Percentiles rank a stretch among this genome's conserved stretches.
Conservation (phyloP, 441 rosid genomes). For the Cnidoscolus chayamansa region DNA sequence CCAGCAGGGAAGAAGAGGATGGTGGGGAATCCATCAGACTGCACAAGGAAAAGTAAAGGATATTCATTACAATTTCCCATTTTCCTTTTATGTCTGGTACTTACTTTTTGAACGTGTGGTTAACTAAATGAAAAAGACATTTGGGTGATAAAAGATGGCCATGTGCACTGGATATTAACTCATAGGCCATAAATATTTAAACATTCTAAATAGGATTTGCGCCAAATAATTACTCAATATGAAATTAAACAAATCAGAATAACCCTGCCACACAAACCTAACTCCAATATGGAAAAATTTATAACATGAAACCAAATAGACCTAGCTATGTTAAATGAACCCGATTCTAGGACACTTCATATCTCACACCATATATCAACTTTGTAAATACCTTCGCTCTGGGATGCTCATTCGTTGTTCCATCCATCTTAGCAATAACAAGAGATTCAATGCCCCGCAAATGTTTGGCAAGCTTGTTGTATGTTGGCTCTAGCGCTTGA, state of each 20-base stretch:
- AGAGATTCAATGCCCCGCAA: slow-evolving; percentile 68
- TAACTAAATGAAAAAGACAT: background rate
- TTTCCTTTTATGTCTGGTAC: no score
- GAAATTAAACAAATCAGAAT: background rate
- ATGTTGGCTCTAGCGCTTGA: slow-evolving; percentile 89
- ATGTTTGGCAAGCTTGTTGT: slow-evolving; percentile 89
- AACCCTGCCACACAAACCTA: no score
- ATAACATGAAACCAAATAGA: background rate
- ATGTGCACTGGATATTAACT: background rate
- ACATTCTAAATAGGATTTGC: background rate
- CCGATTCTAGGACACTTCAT: background rate
- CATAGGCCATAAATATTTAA: background rate
- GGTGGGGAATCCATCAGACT: slow-evolving; percentile 93
- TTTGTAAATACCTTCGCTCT: slow-evolving; percentile 69
- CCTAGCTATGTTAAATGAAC: background rate
- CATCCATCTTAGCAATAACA: slow-evolving; percentile 97
- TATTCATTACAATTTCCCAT: background rate
- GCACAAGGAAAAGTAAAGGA: slow-evolving; percentile 26
- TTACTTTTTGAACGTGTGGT: background rate
- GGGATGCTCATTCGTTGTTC: slow-evolving; percentile 96
- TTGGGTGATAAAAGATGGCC: background rate
- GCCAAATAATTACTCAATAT: background rate
- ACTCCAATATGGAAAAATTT: background rate
- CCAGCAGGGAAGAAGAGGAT: slow-evolving; percentile 96
- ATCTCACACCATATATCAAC: slow-evolving; percentile 1